These are phyloP conservation scores for Singerocomus inundabilis DNA, from an alignment of 1,284 basidiomycete species.

Conservation along the genomic window DNA sequence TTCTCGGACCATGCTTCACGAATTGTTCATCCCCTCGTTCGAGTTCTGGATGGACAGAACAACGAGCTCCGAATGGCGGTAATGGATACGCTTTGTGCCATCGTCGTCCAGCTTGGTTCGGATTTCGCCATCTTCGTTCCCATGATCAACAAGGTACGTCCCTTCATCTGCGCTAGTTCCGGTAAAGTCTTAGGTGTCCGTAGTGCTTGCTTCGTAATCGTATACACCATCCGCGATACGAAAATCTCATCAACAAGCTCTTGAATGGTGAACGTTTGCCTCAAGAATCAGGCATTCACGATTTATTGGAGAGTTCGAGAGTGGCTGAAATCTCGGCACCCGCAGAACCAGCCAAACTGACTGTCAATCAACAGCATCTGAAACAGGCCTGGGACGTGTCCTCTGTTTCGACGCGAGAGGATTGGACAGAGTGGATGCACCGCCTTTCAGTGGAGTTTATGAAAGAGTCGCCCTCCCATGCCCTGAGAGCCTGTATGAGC, in stretches of 20 bases:
- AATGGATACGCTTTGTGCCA: conserved; percentile 91
- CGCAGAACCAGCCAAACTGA: conserved; percentile 84
- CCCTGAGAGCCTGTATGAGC: conserved; percentile 92
- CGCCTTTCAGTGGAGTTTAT: conserved; percentile 94
- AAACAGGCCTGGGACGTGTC: conserved; percentile 97
- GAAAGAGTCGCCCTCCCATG: conserved; percentile 98
- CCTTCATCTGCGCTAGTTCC: conserved; percentile 1
- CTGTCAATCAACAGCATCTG: conserved; percentile 96
- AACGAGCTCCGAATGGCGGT: conserved; percentile 86
- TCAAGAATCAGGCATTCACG: conserved; percentile 63
- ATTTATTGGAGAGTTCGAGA: conserved; percentile 62
- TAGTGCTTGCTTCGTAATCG: conserved; percentile 79
- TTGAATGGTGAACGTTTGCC: conserved; percentile 91
- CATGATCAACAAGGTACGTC: conserved; percentile 86
- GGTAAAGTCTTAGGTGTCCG: conserved; percentile 5
- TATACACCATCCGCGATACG: conserved; percentile 86
- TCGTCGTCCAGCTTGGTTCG: conserved; percentile 91
- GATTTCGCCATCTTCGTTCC: conserved; percentile 98
- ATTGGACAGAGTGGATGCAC: conserved; percentile 98
- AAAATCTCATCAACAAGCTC: conserved; percentile 85
- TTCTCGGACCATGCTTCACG: conserved; percentile 99
- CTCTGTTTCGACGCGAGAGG: conserved; percentile 76
- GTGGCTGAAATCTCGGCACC: conserved; percentile 72
- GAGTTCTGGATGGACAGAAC: conserved; percentile 77
- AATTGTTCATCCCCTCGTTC: conserved; percentile 93